Conservation (phyloP, 1,284 basidiomycete genomes). For the Melampsora occidentalis region DNA sequence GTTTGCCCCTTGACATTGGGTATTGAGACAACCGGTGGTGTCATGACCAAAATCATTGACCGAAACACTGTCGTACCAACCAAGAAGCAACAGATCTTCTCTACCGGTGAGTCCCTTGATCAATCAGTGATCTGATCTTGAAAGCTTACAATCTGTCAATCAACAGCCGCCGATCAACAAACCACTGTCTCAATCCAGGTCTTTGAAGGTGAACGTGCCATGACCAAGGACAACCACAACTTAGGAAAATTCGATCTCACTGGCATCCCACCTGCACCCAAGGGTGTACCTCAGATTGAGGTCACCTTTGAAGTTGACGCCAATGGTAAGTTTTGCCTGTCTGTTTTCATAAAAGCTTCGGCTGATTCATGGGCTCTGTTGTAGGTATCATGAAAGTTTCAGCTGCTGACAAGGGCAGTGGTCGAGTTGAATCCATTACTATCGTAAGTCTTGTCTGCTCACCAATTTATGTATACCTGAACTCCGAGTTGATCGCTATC, state of each 20-base stretch:
- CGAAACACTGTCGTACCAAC: conserved; percentile 98
- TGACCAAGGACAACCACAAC: conserved; percentile 97
- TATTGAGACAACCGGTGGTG: conserved; percentile 97
- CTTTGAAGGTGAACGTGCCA: conserved; percentile 87
- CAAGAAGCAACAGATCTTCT: conserved; percentile 97
- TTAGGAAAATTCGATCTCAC: conserved; percentile 95
- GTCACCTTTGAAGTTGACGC: conserved; percentile 89
- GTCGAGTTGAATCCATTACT: conserved; percentile 81
- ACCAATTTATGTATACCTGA: conserved; percentile 50
- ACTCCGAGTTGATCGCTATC: conserved; percentile 61
- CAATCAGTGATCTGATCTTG: neutral
- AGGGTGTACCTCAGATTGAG: conserved; percentile 91
- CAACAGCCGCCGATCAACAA: conserved; percentile 83
- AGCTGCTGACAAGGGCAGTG: conserved; percentile 87
- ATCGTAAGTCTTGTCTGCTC: conserved; percentile 65
- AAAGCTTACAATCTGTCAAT: neutral
- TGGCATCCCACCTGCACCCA: conserved; percentile 87
- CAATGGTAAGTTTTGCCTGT: conserved; percentile 43
- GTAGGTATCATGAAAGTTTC: conserved; percentile 83
- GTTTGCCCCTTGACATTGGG: conserved; percentile 90
- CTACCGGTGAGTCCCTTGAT: conserved; percentile 57
- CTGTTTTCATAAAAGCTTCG: neutral
- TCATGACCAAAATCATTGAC: conserved; percentile 93
- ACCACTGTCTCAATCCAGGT: conserved; percentile 78
- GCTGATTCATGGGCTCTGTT: neutral